phyloP scores from a whole-genome alignment of 2,329 filamentous ascomycete species.

The Epichloe gansuensis region DNA sequence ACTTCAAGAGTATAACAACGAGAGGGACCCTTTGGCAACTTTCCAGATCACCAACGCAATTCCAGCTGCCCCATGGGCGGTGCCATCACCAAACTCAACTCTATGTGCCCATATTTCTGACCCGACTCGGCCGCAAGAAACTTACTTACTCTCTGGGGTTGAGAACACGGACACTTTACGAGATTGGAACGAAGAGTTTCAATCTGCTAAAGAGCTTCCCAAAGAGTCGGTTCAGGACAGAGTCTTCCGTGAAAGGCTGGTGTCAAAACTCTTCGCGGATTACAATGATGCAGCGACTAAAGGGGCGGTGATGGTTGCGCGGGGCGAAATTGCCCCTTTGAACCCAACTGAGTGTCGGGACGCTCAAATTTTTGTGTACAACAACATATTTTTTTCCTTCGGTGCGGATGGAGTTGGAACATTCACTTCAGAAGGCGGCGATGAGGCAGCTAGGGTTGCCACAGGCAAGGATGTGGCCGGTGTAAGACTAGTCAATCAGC shows the following conservation, averaged over 20 bases:
- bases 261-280: slow-evolving; percentile 93
- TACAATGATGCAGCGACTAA: slow-evolving; percentile 92
- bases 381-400: slow-evolving; percentile 99
- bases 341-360: slow-evolving; percentile 90
- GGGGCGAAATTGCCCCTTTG: slow-evolving; percentile 81
- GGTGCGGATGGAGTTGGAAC: slow-evolving; percentile 95
- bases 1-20: slow-evolving; percentile 73
- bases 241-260: slow-evolving; percentile 86
- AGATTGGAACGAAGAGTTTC: slow-evolving; percentile 99
- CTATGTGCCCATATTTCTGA: slow-evolving; percentile 66
- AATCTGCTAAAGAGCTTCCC: slow-evolving; percentile 87
- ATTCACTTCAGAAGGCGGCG: slow-evolving; percentile 89
- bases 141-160: slow-evolving; percentile 75
- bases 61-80: slow-evolving; percentile 83
- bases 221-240: slow-evolving; percentile 90
- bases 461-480: slow-evolving; percentile 94
- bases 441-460: slow-evolving; percentile 89
- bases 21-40: slow-evolving; percentile 76
- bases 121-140: slow-evolving; percentile 81
- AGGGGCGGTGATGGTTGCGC: slow-evolving; percentile 81
- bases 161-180: slow-evolving; percentile 90
- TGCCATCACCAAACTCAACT: slow-evolving; percentile 53
- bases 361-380: slow-evolving; percentile 97
- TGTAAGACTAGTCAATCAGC: slow-evolving; percentile 89
- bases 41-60: slow-evolving; percentile 95